These are phyloP conservation scores for Lactarius trivialis DNA, from an alignment of 768 basidiomycete genomes.

Conservation along the genomic window DNA sequence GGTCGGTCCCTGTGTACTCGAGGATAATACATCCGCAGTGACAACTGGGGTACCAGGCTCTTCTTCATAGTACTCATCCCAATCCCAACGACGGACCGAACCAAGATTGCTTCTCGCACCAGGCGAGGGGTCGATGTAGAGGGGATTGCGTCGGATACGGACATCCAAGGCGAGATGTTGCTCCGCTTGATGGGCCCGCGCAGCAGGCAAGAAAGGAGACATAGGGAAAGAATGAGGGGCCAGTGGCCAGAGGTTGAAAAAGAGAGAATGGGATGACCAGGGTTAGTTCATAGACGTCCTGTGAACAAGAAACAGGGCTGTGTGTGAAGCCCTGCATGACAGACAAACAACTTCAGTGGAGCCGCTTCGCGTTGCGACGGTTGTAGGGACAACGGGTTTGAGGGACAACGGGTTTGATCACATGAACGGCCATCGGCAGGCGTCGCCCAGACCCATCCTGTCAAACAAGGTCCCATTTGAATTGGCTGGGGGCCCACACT, in stretches of 20 bases:
- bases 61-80: neutral
- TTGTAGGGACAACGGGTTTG: slow-evolving; percentile 10
- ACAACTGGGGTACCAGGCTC: neutral
- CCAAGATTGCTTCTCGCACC: neutral
- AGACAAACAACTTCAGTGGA: neutral
- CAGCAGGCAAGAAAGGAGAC: slow-evolving; percentile 15
- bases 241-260: slow-evolving; percentile 13
- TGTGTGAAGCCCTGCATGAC: neutral
- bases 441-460: neutral
- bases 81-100: neutral
- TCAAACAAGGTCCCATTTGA: neutral
- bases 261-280: neutral
- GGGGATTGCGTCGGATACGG: neutral
- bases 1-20: neutral
- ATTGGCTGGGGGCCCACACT: neutral
- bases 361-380: slow-evolving; percentile 6
- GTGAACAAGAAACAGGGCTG: neutral
- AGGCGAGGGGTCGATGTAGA: neutral
- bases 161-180: neutral
- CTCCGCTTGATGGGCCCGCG: slow-evolving; percentile 7
- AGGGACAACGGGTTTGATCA: slow-evolving; percentile 12
- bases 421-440: neutral
- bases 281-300: neutral
- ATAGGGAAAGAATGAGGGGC: slow-evolving; percentile 2
- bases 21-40: neutral